Evolutionary conservation across 2,329 filamentous ascomycete species (phyloP).

Genomic region (Aspergillus puulaauensis): DNA sequence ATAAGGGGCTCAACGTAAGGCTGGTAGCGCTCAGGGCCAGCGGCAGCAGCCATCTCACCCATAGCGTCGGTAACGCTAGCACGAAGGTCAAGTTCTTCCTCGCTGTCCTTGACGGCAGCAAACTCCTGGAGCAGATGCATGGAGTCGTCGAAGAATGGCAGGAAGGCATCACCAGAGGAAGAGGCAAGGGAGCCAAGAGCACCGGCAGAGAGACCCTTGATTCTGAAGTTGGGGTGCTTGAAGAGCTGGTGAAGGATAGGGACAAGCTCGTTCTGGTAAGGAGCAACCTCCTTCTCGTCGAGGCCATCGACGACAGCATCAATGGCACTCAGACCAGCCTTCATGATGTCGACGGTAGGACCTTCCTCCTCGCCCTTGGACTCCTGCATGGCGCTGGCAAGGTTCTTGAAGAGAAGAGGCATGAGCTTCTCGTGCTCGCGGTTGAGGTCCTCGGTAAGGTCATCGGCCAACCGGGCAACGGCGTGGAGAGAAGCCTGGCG

Average conservation of each 20-base stretch:
- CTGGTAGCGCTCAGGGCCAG: conserved; percentile 82
- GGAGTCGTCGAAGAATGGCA: conserved; percentile 86
- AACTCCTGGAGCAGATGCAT: conserved; percentile 88
- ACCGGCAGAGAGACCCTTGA: conserved; percentile 85
- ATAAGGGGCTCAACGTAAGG: conserved; percentile 89
- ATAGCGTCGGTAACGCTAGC: conserved; percentile 89
- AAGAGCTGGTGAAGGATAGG: conserved; percentile 82
- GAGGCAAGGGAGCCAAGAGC: conserved; percentile 89
- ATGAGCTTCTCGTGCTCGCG: conserved; percentile 84
- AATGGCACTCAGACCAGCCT: conserved; percentile 83
- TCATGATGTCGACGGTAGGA: conserved; percentile 80
- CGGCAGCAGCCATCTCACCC: conserved; percentile 86
- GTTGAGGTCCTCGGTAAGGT: conserved; percentile 85
- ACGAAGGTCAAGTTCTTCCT: conserved; percentile 86
- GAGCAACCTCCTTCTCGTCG: conserved; percentile 74
- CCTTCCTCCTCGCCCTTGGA: conserved; percentile 65
- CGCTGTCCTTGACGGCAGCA: conserved; percentile 80
- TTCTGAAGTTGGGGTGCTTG: conserved; percentile 78
- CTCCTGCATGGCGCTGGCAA: conserved; percentile 73
- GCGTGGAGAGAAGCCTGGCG: conserved; percentile 84
- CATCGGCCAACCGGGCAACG: conserved; percentile 86
- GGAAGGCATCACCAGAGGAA: conserved; percentile 77
- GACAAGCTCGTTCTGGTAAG: conserved; percentile 80
- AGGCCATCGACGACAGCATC: conserved; percentile 76
- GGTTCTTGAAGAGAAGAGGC: conserved; percentile 80